Conservation (phyloP, 805 yeast genomes). For the Kuraishia capsulata region DNA sequence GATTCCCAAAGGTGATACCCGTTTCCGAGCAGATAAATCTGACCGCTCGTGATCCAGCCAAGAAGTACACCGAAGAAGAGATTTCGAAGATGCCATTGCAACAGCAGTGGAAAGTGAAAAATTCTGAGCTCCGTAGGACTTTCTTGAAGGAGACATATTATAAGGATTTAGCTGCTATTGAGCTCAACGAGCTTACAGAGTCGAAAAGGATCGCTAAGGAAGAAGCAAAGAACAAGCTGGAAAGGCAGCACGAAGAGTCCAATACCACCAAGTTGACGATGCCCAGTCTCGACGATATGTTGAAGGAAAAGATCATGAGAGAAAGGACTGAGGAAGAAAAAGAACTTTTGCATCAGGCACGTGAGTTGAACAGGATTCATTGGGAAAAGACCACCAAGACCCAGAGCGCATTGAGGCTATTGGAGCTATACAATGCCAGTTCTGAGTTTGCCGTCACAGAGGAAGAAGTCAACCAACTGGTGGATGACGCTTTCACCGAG, state of each 20-base stretch:
- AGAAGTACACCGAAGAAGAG: slow-evolving; percentile 19
- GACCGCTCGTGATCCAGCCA: slow-evolving; percentile 40
- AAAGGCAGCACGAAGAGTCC: slow-evolving; percentile 30
- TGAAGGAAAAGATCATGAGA: slow-evolving; percentile 64
- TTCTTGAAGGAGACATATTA: slow-evolving; percentile 55
- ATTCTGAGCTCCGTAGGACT: slow-evolving; percentile 61
- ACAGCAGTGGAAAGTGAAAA: slow-evolving; percentile 37
- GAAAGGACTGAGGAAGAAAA: slow-evolving; percentile 65
- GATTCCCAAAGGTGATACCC: slow-evolving; percentile 39
- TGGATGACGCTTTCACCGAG: slow-evolving; percentile 42
- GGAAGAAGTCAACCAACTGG: slow-evolving; percentile 47
- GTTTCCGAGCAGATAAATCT: slow-evolving; percentile 50
- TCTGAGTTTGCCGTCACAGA: slow-evolving; percentile 66
- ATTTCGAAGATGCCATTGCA: slow-evolving; percentile 23
- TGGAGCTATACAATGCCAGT: slow-evolving; percentile 67
- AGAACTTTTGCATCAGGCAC: slow-evolving; percentile 44
- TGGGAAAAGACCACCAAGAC: slow-evolving; percentile 43
- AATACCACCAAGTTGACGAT: slow-evolving; percentile 58
- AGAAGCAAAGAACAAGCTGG: slow-evolving; percentile 17
- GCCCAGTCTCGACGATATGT: slow-evolving; percentile 66
- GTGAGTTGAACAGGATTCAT: slow-evolving; percentile 57
- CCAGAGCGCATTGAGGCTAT: slow-evolving; percentile 42
- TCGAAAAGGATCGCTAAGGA: slow-evolving; percentile 17
- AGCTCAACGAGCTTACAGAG: slow-evolving; percentile 20
- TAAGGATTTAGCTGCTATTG: slow-evolving; percentile 26